A percentile compares a stretch with the other conserved stretches of the same genome.
phyloP scores from a whole-genome alignment of 2,329 filamentous ascomycete genomes.

The Cadophora luteo-olivacea region DNA sequence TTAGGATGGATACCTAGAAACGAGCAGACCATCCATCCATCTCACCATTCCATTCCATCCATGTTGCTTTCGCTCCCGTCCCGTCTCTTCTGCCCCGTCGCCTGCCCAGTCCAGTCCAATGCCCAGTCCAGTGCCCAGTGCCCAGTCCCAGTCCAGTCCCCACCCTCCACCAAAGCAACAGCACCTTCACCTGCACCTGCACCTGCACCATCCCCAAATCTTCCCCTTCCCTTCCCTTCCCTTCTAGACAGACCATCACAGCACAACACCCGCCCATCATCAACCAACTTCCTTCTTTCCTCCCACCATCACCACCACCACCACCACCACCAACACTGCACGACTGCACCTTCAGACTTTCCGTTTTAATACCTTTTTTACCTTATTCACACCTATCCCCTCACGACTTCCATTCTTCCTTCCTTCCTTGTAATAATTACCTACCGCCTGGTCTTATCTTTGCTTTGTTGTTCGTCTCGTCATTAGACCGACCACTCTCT shows the following conservation, averaged over 20 bases:
- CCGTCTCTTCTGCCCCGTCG: no score
- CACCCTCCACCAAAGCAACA: no score
- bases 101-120: no score
- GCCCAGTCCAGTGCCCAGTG: no score
- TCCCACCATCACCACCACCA: background rate
- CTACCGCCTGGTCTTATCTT: background rate
- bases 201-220: slow-evolving; percentile 8
- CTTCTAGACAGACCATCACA: background rate
- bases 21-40: no score
- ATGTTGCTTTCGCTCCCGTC: no score
- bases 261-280: background rate
- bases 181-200: no score
- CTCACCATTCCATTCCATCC: no score
- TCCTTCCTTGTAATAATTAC: slow-evolving; percentile 13
- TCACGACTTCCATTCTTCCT: background rate
- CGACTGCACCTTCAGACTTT: slow-evolving; percentile 11
- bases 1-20: no score
- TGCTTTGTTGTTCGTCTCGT: slow-evolving; percentile 16
- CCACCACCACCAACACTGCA: background rate
- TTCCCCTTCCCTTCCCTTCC: background rate
- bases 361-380: slow-evolving; percentile 1
- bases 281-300: background rate
- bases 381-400: background rate
- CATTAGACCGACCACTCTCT: slow-evolving; percentile 12
- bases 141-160: no score